Conservation (phyloP, 768 basidiomycete genomes). For the Neoboletus brunneissimus region DNA sequence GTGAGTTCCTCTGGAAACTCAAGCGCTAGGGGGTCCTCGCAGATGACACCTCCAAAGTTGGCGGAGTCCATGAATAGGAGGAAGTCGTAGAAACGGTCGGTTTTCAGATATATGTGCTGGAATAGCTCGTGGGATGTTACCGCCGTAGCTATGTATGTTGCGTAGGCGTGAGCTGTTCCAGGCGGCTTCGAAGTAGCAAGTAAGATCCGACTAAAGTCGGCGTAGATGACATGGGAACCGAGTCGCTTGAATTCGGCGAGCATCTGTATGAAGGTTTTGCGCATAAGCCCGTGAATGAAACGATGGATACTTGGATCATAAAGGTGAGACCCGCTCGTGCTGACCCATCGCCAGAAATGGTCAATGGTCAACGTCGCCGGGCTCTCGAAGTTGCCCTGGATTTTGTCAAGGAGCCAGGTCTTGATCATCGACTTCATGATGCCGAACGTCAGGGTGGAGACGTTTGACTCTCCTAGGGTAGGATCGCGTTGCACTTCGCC, state of each 20-base stretch:
- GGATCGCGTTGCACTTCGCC: conserved; percentile 58
- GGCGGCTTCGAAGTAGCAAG: conserved; percentile 95
- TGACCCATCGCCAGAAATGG: conserved; percentile 98
- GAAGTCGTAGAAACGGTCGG: conserved; percentile 90
- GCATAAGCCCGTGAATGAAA: conserved; percentile 94
- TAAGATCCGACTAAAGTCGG: conserved; percentile 87
- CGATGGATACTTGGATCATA: conserved; percentile 92
- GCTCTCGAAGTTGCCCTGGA: conserved; percentile 61
- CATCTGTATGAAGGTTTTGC: conserved; percentile 95
- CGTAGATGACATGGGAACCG: conserved; percentile 90
- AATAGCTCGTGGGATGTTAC: conserved; percentile 95
- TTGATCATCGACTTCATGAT: conserved; percentile 88
- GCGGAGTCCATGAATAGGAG: conserved; percentile 94
- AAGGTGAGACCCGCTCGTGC: conserved; percentile 77
- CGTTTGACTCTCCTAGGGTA: conserved; percentile 83
- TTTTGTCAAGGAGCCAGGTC: conserved; percentile 85
- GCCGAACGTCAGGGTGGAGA: conserved; percentile 83
- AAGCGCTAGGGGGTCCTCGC: conserved; percentile 68
- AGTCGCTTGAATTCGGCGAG: conserved; percentile 95
- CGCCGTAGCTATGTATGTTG: conserved; percentile 90
- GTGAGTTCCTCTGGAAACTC: conserved; percentile 67
- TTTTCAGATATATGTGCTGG: conserved; percentile 84
- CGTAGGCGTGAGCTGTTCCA: conserved; percentile 92
- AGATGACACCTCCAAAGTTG: conserved; percentile 88
- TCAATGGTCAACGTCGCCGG: conserved; percentile 74